Conservation (phyloP, 352 stramenopile genomes). For the Aphanomyces euteiches region DNA sequence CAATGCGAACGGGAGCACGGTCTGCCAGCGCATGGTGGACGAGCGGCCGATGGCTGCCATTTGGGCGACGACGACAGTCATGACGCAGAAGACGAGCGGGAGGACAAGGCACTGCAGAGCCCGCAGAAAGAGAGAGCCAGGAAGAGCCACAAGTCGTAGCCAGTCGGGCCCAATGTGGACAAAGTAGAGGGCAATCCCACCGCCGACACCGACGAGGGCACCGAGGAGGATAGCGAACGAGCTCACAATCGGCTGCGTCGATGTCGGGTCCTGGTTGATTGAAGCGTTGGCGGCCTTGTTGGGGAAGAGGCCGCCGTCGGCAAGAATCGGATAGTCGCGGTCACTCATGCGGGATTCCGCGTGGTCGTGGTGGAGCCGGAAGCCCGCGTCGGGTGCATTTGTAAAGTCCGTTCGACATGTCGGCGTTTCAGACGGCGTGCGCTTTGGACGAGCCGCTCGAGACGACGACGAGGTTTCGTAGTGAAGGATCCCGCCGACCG, state of each 20-base stretch:
- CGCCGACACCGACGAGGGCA: not conserved
- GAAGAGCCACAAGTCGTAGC: conserved; percentile 32
- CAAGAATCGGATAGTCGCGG: too few relatives aligned
- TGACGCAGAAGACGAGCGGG: conserved; percentile 73
- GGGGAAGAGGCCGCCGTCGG: not conserved
- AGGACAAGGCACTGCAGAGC: conserved; percentile 75
- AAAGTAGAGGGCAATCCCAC: not conserved
- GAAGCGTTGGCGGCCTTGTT: not conserved
- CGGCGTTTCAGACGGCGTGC: too few relatives aligned
- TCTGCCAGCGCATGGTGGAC: conserved; percentile 24
- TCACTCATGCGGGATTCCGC: too few relatives aligned
- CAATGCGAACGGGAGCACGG: not conserved
- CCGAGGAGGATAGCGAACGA: not conserved
- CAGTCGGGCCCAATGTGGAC: not conserved
- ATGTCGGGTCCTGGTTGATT: not conserved
- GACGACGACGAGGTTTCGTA: too few relatives aligned
- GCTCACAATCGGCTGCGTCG: not conserved
- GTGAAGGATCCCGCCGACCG: too few relatives aligned
- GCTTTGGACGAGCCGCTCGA: too few relatives aligned
- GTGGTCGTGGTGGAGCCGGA: too few relatives aligned
- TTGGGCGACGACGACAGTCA: conserved; percentile 61
- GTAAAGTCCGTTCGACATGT: too few relatives aligned
- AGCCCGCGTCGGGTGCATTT: too few relatives aligned
- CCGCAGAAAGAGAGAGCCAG: conserved; percentile 67
- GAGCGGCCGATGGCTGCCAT: conserved; percentile 53